Percentiles rank a stretch among this genome's conserved stretches.
Evolutionary conservation across 306 rosid genomes (phyloP).

Genomic region (Spatholobus suberectus): DNA sequence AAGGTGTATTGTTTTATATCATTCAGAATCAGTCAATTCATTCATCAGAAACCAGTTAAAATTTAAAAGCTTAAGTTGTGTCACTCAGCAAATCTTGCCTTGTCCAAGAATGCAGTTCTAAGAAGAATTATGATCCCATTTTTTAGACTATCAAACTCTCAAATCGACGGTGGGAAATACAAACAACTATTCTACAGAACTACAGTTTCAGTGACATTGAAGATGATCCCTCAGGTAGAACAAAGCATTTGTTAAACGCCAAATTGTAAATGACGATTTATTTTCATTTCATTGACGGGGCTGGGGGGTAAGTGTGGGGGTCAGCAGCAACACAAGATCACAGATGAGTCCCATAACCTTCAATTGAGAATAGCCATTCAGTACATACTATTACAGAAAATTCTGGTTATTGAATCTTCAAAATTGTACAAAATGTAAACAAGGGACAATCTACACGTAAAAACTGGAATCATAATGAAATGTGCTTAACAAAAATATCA

Average conservation of each 20-base stretch:
- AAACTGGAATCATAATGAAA: constrained; percentile 29
- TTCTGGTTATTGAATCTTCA: constrained; percentile 9
- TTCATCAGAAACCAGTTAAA: background rate
- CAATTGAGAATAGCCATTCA: constrained; percentile 17
- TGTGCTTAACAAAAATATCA: background rate
- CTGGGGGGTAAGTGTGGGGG: no score
- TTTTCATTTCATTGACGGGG: no score
- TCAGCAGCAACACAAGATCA: background rate
- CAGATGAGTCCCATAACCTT: background rate
- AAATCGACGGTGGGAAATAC: background rate
- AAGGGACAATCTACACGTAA: constrained; percentile 1
- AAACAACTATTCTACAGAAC: background rate
- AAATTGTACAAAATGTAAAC: constrained; percentile 28
- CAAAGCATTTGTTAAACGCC: background rate
- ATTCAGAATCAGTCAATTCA: background rate
- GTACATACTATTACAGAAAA: constrained; percentile 28
- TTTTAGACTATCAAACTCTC: background rate
- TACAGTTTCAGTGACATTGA: background rate
- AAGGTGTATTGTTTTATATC: background rate
- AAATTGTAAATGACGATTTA: no score
- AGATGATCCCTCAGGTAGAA: background rate
- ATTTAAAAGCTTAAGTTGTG: background rate
- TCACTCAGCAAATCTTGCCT: background rate
- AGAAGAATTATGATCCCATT: background rate
- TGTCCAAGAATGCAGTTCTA: background rate